A percentile compares a stretch with the other conserved stretches of the same genome.
Conservation (phyloP, 345 rosid genomes). For the Eucalyptus sideroxylon region DNA sequence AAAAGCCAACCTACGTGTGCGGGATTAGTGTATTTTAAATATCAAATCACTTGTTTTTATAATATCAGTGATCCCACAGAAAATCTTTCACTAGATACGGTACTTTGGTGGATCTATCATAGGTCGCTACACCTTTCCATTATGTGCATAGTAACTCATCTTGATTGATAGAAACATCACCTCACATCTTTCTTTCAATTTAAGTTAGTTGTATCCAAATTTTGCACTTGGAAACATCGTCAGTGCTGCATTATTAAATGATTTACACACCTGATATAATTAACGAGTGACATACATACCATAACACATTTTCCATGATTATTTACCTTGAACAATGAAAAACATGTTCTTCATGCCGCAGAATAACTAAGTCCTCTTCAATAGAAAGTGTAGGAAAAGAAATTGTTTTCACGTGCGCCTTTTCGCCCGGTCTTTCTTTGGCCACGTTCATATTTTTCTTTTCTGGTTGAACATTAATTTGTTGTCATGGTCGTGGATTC, state of each 20-base stretch:
- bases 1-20: neutral
- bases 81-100: neutral
- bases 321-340: neutral
- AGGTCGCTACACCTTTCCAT: neutral
- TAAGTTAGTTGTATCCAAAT: neutral
- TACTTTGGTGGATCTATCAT: neutral
- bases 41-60: neutral
- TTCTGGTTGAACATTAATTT: neutral
- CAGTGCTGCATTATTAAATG: neutral
- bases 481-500: neutral
- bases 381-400: neutral
- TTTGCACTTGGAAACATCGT: neutral
- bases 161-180: neutral
- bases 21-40: neutral
- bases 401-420: neutral
- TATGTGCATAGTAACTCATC: neutral
- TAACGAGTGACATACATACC: neutral
- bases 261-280: neutral
- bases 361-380: neutral
- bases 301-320: neutral
- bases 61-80: neutral
- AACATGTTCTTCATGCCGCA: neutral
- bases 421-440: neutral
- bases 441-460: neutral
- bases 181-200: neutral